Percentiles rank a stretch among this genome's conserved stretches.
These are phyloP conservation scores for Mycothermus thermophilus DNA, from an alignment of 495 filamentous ascomycete genomes.

Conservation along the genomic window DNA sequence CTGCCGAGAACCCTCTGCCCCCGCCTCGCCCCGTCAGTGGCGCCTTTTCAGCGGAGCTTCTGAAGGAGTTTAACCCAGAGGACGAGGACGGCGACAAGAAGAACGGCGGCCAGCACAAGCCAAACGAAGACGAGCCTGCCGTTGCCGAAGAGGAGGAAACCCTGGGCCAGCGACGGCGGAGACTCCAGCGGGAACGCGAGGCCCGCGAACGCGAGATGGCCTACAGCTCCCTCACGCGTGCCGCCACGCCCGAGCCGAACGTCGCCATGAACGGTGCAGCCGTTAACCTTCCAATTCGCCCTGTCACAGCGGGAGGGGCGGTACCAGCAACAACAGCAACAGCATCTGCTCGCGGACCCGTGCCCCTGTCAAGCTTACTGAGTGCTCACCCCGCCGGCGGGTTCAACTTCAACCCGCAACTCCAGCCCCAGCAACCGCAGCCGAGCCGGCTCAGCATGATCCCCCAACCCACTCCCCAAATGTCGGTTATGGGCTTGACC, in stretches of 20 bases:
- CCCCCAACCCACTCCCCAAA: no score
- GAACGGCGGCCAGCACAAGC: conserved; percentile 7
- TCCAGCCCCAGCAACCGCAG: not conserved
- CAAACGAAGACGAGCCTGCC: conserved; percentile 1
- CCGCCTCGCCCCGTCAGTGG: conserved; percentile 49
- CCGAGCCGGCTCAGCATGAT: not conserved
- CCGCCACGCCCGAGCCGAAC: conserved; percentile 12
- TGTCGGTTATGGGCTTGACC: no score
- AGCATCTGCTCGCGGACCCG: conserved; percentile 21
- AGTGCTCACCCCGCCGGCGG: conserved; percentile 29
- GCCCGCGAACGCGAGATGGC: conserved; percentile 35
- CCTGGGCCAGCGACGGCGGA: conserved; percentile 67
- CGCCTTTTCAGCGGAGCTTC: conserved; percentile 65
- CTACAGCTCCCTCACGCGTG: conserved; percentile 5
- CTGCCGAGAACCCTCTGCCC: conserved; percentile 36
- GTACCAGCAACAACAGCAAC: conserved; percentile 11
- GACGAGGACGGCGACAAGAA: conserved; percentile 18
- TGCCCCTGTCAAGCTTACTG: conserved; percentile 57
- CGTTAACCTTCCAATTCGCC: conserved; percentile 6
- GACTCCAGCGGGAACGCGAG: conserved; percentile 62
- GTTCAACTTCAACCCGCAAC: not conserved
- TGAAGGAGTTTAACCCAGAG: conserved; percentile 51
- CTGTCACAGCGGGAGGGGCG: conserved; percentile 17
- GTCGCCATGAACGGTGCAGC: no score
- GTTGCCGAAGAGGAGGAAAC: conserved; percentile 63